Conservation (phyloP, 208 protist genomes). For the Strigomonas culicis region DNA sequence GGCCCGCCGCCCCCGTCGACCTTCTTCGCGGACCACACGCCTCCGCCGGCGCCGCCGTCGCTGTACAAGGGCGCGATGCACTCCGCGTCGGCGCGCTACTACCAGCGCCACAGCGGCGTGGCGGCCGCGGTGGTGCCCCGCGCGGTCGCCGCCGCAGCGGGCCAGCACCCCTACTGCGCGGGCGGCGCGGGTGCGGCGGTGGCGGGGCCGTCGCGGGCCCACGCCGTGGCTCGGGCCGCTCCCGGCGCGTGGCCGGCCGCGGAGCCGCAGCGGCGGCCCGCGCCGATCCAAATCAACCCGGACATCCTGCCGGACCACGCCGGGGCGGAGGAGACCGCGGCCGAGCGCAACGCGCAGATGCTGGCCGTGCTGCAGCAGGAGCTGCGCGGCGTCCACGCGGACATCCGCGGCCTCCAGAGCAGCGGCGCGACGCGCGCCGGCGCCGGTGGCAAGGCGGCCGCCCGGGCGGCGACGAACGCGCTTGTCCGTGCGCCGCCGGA, state of each 20-base stretch:
- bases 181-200: too few relatives aligned
- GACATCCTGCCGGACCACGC: constrained; percentile 13
- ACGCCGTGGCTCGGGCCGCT: background rate
- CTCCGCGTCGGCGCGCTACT: too few relatives aligned
- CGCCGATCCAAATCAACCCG: constrained; percentile 25
- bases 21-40: background rate
- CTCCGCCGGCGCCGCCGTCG: background rate
- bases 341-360: constrained; percentile 16
- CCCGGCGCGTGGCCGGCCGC: background rate
- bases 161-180: too few relatives aligned
- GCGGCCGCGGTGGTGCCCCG: background rate
- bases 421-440: background rate
- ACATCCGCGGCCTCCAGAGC: constrained; percentile 15
- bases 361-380: constrained; percentile 12
- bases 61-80: too few relatives aligned
- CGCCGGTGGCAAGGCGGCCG: background rate
- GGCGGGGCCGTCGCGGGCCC: background rate
- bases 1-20: background rate
- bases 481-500: too few relatives aligned
- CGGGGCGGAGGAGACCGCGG: constrained; percentile 5
- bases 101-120: background rate
- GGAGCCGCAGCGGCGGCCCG: constrained; percentile 13
- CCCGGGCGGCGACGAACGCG: background rate
- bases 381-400: constrained; percentile 22
- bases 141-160: constrained; percentile 1